phyloP scores from a whole-genome alignment of 1,284 basidiomycete genomes.

The Puccinia hordei region DNA sequence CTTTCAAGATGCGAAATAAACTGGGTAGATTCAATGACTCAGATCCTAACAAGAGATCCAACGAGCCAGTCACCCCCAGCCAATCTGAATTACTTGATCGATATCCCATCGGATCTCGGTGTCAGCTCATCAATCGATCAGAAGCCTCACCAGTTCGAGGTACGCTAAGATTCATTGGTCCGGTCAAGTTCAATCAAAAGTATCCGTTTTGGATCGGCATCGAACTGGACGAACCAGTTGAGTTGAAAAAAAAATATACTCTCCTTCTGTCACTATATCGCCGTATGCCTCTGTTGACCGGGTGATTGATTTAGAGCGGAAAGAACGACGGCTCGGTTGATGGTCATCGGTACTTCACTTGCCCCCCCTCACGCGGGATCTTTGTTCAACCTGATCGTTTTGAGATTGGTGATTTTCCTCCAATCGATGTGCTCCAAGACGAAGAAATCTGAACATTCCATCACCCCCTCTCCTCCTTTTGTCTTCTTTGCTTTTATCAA shows the following conservation, averaged over 20 bases:
- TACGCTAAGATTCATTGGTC: conserved; percentile 79
- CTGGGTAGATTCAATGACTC: conserved; percentile 78
- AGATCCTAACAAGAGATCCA: neutral
- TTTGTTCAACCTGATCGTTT: conserved; percentile 86
- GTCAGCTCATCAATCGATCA: conserved; percentile 68
- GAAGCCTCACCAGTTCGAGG: conserved; percentile 65
- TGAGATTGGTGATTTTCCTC: conserved; percentile 80
- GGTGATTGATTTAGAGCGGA: conserved; percentile 33
- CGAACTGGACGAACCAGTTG: conserved; percentile 89
- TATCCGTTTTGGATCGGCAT: conserved; percentile 77
- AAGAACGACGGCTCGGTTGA: conserved; percentile 64
- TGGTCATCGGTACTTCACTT: conserved; percentile 81
- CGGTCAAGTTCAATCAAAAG: conserved; percentile 70
- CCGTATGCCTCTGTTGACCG: too few species aligned
- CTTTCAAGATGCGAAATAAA: conserved; percentile 84
- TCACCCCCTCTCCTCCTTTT: neutral
- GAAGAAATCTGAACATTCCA: conserved; percentile 69
- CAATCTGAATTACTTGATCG: conserved; percentile 43
- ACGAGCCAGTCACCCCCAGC: neutral
- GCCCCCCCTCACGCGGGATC: conserved; percentile 74
- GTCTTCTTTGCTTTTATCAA: neutral
- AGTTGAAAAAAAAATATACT: conserved; percentile 82
- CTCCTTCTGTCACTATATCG: too few species aligned
- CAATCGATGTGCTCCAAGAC: conserved; percentile 67
- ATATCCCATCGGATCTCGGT: conserved; percentile 70